A percentile compares a stretch with the other conserved stretches of the same genome.
phyloP scores from a whole-genome alignment of 2,329 filamentous ascomycete species.

The Clonostachys solani region DNA sequence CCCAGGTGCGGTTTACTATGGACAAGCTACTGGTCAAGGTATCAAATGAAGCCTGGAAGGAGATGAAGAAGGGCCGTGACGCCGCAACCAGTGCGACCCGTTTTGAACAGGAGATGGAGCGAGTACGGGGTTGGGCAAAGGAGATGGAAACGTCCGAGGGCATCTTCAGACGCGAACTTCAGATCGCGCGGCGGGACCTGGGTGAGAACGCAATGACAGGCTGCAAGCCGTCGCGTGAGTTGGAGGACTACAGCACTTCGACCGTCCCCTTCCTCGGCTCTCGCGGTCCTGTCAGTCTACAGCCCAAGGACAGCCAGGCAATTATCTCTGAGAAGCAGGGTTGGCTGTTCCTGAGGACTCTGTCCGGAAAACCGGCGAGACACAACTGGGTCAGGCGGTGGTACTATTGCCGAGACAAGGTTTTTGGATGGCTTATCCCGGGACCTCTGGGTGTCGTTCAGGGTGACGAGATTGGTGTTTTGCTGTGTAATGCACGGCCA shows the following conservation, averaged over 20 bases:
- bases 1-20: conserved; percentile 77
- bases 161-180: conserved; percentile 76
- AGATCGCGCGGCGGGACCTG: conserved; percentile 74
- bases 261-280: conserved; percentile 84
- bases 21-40: conserved; percentile 84
- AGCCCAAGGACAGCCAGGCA: conserved; percentile 45
- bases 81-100: conserved; percentile 59
- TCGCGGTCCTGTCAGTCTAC: conserved; percentile 61
- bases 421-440: conserved; percentile 92
- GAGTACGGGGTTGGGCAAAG: conserved; percentile 86
- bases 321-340: conserved; percentile 78
- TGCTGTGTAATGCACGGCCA: conserved; percentile 89
- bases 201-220: conserved; percentile 69
- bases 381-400: conserved; percentile 88
- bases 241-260: conserved; percentile 87
- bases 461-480: conserved; percentile 90
- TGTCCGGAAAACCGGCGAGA: conserved; percentile 83
- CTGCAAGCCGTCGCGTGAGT: conserved; percentile 79
- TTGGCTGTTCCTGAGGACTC: conserved; percentile 81
- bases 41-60: conserved; percentile 83
- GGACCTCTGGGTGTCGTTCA: conserved; percentile 84
- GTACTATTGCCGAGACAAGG: conserved; percentile 94
- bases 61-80: conserved; percentile 72
- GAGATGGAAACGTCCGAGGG: conserved; percentile 91
- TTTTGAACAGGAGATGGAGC: conserved; percentile 79